Conservation (phyloP, 306 rosid genomes). For the Oxytropis ochrocephala region DNA sequence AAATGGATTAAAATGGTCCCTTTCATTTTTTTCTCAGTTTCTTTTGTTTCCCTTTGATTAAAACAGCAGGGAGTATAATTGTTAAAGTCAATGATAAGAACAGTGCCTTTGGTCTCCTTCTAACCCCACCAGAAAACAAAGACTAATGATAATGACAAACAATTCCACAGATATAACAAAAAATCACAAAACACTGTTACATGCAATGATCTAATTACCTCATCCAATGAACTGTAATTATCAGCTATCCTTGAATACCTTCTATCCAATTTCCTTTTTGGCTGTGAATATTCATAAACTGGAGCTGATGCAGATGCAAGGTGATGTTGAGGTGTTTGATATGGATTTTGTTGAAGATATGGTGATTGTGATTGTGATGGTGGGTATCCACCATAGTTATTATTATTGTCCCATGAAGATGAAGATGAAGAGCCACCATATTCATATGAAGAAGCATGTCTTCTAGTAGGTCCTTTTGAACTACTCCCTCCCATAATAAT, state of each 20-base stretch:
- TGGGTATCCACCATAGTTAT: constrained; percentile 22
- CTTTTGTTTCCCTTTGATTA: background rate
- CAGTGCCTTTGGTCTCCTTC: background rate
- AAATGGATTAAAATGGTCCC: background rate
- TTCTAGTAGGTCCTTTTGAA: constrained; percentile 39
- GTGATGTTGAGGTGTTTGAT: constrained; percentile 37
- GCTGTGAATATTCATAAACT: constrained; percentile 31
- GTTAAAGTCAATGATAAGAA: constrained; percentile 4
- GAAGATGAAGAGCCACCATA: constrained; percentile 28
- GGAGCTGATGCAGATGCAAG: constrained; percentile 36
- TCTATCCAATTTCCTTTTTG: constrained; percentile 44
- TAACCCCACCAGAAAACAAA: background rate
- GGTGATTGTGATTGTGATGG: constrained; percentile 46
- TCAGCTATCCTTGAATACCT: constrained; percentile 73
- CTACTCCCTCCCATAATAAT: constrained; percentile 49
- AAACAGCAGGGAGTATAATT: background rate
- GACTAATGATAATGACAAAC: constrained; percentile 20
- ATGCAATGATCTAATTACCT: constrained; percentile 43
- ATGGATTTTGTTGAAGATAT: constrained; percentile 26
- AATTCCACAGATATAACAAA: background rate
- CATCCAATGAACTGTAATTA: constrained; percentile 69
- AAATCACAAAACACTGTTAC: constrained; percentile 10
- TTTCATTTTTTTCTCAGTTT: background rate
- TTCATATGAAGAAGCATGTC: constrained; percentile 25
- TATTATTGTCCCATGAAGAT: constrained; percentile 35